Conservation (phyloP, 1,139 yeast genomes). For the Hyphopichia fennica region DNA sequence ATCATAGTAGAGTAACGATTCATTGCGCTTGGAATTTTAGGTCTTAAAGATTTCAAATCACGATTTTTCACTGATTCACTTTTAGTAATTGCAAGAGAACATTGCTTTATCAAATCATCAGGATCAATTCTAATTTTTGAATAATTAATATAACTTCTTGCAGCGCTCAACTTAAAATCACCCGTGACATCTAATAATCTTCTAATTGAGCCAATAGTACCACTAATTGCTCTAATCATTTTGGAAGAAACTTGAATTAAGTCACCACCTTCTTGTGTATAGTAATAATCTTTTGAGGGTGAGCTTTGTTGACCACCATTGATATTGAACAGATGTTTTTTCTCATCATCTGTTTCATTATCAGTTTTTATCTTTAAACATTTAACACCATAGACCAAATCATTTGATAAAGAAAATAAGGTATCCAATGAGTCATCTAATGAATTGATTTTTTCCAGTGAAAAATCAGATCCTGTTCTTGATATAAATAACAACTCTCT, state of each 20-base stretch:
- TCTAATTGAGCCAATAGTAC: conserved; percentile 46
- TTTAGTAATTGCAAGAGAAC: conserved; percentile 62
- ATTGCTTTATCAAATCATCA: conserved; percentile 56
- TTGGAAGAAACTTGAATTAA: conserved; percentile 61
- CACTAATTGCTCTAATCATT: conserved; percentile 59
- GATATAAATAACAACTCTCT: conserved; percentile 66
- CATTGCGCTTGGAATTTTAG: conserved; percentile 15
- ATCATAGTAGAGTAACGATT: conserved; percentile 63
- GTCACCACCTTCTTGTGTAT: conserved; percentile 67
- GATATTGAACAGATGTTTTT: conserved; percentile 9
- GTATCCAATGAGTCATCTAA: conserved; percentile 60
- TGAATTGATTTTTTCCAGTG: conserved; percentile 41
- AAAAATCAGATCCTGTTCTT: conserved; percentile 51
- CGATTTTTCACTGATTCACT: conserved; percentile 34
- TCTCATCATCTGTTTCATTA: conserved; percentile 37
- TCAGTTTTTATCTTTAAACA: conserved; percentile 56
- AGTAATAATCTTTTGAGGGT: conserved; percentile 39
- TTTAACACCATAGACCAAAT: conserved; percentile 64
- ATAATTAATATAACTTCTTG: conserved; percentile 75
- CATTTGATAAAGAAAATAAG: conserved; percentile 60
- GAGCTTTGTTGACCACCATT: conserved; percentile 6
- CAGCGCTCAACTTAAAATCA: conserved; percentile 66
- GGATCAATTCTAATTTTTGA: conserved; percentile 58
- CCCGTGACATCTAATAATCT: conserved; percentile 55
- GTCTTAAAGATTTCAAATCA: conserved; percentile 17